phyloP scores from a whole-genome alignment of 768 basidiomycete species.

The Mrakia frigida region DNA sequence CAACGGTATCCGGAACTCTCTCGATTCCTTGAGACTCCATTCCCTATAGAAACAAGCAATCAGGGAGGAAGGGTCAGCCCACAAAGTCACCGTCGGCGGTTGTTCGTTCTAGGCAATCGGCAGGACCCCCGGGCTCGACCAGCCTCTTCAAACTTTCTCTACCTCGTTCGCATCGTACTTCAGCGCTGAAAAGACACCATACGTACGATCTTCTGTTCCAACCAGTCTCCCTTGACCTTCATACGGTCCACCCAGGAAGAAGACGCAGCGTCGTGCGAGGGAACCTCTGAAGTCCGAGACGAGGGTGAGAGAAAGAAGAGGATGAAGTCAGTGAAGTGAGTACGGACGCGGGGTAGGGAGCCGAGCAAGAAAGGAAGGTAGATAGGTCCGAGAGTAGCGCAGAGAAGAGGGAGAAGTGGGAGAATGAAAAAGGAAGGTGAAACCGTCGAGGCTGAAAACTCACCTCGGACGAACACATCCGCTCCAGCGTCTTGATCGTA shows the following conservation, averaged over 20 bases:
- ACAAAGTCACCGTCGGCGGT: background rate
- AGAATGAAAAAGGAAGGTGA: background rate
- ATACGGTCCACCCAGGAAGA: background rate
- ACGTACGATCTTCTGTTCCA: conserved; percentile 21
- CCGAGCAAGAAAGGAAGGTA: background rate
- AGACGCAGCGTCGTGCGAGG: conserved; percentile 1
- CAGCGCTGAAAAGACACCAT: background rate
- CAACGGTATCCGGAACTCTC: conserved; percentile 8
- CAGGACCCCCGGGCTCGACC: too few relatives aligned
- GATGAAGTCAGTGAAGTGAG: too few relatives aligned
- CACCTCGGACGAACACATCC: too few relatives aligned
- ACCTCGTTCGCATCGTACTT: background rate
- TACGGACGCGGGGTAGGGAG: background rate
- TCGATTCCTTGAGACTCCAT: conserved; percentile 31
- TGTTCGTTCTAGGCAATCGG: too few relatives aligned
- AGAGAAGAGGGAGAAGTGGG: background rate
- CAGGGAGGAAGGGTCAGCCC: background rate
- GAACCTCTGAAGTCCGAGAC: background rate
- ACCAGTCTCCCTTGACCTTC: background rate
- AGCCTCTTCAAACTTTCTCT: background rate
- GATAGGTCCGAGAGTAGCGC: background rate
- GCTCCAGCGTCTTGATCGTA: too few relatives aligned
- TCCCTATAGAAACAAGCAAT: background rate
- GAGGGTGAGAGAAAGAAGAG: background rate
- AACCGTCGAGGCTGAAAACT: too few relatives aligned